Percentiles rank a stretch among this genome's conserved stretches.
These are phyloP conservation scores for Aspergillus sp. DNA, from an alignment of 2,329 filamentous ascomycete species.

Conservation along the genomic window DNA sequence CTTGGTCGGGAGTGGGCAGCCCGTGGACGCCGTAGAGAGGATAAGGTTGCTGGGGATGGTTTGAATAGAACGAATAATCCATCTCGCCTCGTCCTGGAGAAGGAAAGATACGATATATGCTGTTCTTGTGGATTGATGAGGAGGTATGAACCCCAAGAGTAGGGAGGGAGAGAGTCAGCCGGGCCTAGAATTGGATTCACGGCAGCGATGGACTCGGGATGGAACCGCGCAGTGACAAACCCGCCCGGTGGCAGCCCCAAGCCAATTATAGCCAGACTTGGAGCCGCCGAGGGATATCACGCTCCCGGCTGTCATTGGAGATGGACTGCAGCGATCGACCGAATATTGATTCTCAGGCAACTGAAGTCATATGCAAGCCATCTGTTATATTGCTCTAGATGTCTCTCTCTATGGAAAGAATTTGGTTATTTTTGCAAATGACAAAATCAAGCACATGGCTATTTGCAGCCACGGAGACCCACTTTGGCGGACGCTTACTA, in stretches of 20 bases:
- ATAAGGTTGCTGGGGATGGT: constrained; percentile 10
- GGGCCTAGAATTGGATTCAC: constrained; percentile 1
- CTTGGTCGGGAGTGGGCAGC: constrained; percentile 31
- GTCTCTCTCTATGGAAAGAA: no score
- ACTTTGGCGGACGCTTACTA: no score
- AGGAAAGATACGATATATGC: neutral
- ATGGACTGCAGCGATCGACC: neutral
- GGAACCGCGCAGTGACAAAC: neutral
- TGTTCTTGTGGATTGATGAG: neutral
- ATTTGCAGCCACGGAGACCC: no score
- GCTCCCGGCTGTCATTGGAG: neutral
- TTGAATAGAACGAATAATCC: constrained; percentile 17
- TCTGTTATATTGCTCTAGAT: no score
- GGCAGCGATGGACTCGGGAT: neutral
- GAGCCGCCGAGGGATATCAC: neutral
- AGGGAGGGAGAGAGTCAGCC: neutral
- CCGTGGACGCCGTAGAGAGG: constrained; percentile 14
- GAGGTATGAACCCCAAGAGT: neutral
- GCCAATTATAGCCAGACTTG: neutral
- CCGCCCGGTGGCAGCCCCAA: neutral
- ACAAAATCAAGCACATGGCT: no score
- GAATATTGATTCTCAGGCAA: neutral
- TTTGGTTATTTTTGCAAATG: no score
- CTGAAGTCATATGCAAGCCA: no score
- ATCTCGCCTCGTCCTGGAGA: constrained; percentile 5